These are phyloP conservation scores for Straminergon stramineum DNA, from an alignment of 225 moss, liverwort and hornwort species.

Conservation along the genomic window DNA sequence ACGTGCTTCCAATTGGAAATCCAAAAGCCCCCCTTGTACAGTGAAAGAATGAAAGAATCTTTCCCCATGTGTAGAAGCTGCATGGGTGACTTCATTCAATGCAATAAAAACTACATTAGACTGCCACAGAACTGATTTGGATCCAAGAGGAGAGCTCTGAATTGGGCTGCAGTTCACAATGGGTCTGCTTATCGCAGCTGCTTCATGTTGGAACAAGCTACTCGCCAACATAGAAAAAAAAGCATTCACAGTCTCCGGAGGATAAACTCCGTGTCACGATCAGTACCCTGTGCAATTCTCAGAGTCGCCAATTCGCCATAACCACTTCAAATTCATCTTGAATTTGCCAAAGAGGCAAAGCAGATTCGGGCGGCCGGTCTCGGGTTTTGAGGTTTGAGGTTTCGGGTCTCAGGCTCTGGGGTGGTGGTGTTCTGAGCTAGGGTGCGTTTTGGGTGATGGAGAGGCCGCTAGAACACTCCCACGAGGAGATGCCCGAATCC, in stretches of 20 bases:
- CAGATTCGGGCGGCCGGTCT: not conserved
- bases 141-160: not conserved
- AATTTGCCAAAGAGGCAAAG: too few species aligned
- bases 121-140: not conserved
- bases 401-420: not conserved
- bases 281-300: not conserved
- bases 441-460: not conserved
- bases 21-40: fast-evolving
- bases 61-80: not conserved
- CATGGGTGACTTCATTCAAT: not conserved
- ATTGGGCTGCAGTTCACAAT: not conserved
- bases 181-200: not conserved
- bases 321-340: not conserved
- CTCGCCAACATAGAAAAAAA: not conserved
- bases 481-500: not conserved
- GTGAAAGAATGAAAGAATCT: not conserved
- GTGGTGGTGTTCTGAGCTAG: not conserved
- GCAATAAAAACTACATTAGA: not conserved
- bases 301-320: not conserved
- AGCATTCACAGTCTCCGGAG: not conserved
- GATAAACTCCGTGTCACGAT: not conserved
- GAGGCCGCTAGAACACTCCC: not conserved
- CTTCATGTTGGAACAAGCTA: not conserved
- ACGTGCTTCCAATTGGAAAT: not conserved
- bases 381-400: not conserved